Base-by-base conservation (phyloP, 331 rosid species). In the Prunus yedoensis region DNA sequence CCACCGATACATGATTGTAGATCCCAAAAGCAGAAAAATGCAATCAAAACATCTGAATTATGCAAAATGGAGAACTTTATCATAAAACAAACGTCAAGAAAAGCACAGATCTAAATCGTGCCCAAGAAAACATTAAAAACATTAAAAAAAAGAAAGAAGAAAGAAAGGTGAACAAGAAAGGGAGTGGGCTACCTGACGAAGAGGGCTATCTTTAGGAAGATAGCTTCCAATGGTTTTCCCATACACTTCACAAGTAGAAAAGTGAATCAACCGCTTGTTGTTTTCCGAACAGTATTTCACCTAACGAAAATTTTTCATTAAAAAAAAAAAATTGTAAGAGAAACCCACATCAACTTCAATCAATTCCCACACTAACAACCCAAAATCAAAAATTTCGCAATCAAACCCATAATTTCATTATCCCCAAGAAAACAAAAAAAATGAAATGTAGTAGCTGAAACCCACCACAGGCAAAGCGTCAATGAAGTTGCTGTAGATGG, bases 191-290 rank as follows among this genome's bases (percentile, higher is more conserved):
- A 91, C 98, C 91, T 91, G 83, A 77, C 97, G 98, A 81, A 88
- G 97, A 79, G 97, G 84, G 66, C 96, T 93, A 73, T 93, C 98
- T 78, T 91, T 91, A 1, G 98, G 97, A 69, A 93, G 98, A 79
- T 85, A 93, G 87, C 91, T 80, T 62, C 98, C 98, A 80, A 93
- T 88, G 47, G 98, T 93, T 86, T 93, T 93, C 71, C 98, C 97
- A 45, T 93, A 93, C 82, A 93, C 97, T 86, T 93, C 98, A 83
- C 97, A 93, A n/a, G 98, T 93, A 15, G 98, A 93, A 77, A 93
- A 93, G 85, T 93, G 97, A 74, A 93, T 93, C 71, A 93, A 86
- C 80, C 98, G 91, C 87, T 89, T 93, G 90, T 82, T 79, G 77
- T 91, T 93, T 70, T 87, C 97, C 23, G 98, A 91, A 62, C 98